A percentile compares a stretch with the other conserved stretches of the same genome.
phyloP scores from a whole-genome alignment of 441 rosid genomes.

The Bocquillonia castaneifolia region DNA sequence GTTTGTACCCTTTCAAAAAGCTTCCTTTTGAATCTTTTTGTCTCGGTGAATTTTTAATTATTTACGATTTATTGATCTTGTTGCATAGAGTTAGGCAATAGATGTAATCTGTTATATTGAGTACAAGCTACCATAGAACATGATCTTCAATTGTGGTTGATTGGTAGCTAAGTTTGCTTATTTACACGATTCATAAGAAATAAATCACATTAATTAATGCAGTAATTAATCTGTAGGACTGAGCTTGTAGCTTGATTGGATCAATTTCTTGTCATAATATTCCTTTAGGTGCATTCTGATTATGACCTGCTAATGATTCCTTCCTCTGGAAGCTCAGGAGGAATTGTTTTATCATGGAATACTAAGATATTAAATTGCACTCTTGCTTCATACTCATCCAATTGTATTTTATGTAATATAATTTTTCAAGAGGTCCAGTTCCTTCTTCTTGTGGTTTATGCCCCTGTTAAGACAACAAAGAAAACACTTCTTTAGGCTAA shows the following conservation, averaged over 20 bases:
- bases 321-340: too few species aligned
- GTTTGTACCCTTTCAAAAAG: not conserved
- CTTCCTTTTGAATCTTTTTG: not conserved
- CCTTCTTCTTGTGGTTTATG: too few species aligned
- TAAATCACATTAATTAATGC: not conserved
- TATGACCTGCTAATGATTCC: too few species aligned
- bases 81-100: not conserved
- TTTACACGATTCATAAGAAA: not conserved
- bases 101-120: not conserved
- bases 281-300: too few species aligned
- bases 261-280: not conserved
- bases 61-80: not conserved
- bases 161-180: not conserved
- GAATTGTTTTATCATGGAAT: too few species aligned
- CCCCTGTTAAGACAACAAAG: too few species aligned
- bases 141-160: not conserved
- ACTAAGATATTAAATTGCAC: too few species aligned
- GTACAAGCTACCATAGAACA: not conserved
- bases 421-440: too few species aligned
- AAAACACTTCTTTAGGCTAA: too few species aligned
- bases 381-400: too few species aligned
- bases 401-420: too few species aligned
- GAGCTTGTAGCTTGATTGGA: slow-evolving; percentile 6
- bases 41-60: not conserved
- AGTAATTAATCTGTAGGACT: slow-evolving; percentile 3